Evolutionary conservation across 2,329 filamentous ascomycete genomes (phyloP), one percentile per base, ranked within the genome.

Genomic region (Beauveria caledonica): DNA sequence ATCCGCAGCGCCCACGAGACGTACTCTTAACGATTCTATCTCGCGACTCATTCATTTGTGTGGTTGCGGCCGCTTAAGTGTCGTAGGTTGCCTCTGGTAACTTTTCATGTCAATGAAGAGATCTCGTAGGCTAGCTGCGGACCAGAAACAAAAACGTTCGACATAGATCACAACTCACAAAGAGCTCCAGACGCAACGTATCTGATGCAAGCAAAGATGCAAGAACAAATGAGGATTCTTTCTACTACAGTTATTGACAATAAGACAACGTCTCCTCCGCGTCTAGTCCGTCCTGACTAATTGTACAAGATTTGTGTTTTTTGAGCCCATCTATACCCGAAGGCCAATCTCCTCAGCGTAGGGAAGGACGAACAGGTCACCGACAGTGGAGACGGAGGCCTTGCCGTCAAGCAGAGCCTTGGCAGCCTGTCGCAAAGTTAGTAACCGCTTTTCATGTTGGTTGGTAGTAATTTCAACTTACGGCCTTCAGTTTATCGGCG

Each of bases 321-420:
- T 64, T 29, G 33, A 58, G 44, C 62, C 67, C 62, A 65, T 85
- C 84, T 95, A 99, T 84, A 96, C 91, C 75, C 87, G 90, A 73
- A 99, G 84, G 69, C 93, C 95, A 74, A 99, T 82, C 73, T 99
- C 94, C 78, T 92, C 90, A 66, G 92, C 94, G 73, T 88, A 99
- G 61, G 94, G 94, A 72, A 99, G 86, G 70, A 88, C 83, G 76
- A 90, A 88, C 69, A 99, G 83, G 74, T 99, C 94, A 75, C 94
- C 94, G 64, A 97, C 92, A 62, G 90, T 83, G 64, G 91, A 88
- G 64, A 97, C 89, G 58, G 90, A 88, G 56, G 93, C 92, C 83
- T 92, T 97, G 76, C 86, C 86, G 67, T 92, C 88, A 66, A 97
- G 80, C 68, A 97, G 83, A 72, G 87, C 80, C 82, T 96, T 95